A percentile compares a stretch with the other conserved stretches of the same genome.
Evolutionary conservation across 148 eudicot species (phyloP).

Genomic region (Simmondsia chinensis): DNA sequence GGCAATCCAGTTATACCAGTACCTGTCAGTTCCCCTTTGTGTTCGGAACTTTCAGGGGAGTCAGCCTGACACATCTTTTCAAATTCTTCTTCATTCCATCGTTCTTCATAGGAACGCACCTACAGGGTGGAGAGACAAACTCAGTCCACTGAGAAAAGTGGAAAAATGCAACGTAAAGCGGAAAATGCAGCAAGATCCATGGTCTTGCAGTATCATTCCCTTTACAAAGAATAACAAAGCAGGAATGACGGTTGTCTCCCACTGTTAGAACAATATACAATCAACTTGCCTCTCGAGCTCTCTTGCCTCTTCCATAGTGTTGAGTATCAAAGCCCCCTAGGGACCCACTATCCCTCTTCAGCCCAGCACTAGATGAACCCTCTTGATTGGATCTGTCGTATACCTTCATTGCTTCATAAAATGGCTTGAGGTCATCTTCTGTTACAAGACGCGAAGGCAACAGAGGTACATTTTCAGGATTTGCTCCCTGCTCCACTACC

Average conservation of each 20-base stretch:
- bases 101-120: conserved; percentile 99
- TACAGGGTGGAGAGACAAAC: conserved; percentile 11
- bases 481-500: conserved; percentile 28
- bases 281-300: conserved; percentile 90
- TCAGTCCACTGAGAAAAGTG: no score
- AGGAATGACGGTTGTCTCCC: neutral
- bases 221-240: no score
- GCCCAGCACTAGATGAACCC: conserved; percentile 32
- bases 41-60: conserved; percentile 40
- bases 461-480: conserved; percentile 38
- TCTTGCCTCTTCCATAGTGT: conserved; percentile 96
- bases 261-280: neutral
- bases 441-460: conserved; percentile 81
- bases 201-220: no score
- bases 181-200: no score
- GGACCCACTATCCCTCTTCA: conserved; percentile 66
- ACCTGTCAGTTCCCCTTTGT: conserved; percentile 38
- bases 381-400: conserved; percentile 34
- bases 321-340: conserved; percentile 76
- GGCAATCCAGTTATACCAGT: conserved; percentile 25
- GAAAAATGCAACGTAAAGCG: no score
- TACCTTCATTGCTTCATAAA: conserved; percentile 76
- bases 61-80: conserved; percentile 84
- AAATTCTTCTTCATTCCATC: conserved; percentile 96
- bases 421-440: conserved; percentile 69